Evolutionary conservation across 2,329 filamentous ascomycete genomes (phyloP), one percentile per base, ranked within the genome.

Genomic region (Cladophialophora bantiana): DNA sequence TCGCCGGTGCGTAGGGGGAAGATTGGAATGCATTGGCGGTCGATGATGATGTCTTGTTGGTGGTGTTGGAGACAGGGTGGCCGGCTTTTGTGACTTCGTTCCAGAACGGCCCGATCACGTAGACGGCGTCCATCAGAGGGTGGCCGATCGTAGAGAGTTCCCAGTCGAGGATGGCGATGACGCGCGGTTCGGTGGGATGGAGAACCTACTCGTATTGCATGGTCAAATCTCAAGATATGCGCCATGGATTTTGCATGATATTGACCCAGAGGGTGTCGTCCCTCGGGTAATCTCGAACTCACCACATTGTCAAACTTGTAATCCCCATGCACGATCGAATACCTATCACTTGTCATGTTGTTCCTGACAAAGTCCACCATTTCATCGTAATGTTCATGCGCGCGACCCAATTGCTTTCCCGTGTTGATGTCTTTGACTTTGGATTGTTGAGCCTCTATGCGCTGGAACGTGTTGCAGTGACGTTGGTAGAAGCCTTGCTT

Each of bases 141-240:
- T 96, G 92, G 15, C 93, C 93, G 64, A 95, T 88, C 0, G 93
- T 96, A 38, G 90, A 91, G 90, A 96, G 94, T 81, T 96, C 93
- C 92, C 92, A 96, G 80, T 96, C 93, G 5, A 96, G 80, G 62
- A 96, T 92, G 2, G 92, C 93, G 78, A 96, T 91, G 2, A 96
- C 92, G 59, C 87, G 83, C 4, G 92, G 87, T 77, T 92, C 89
- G 0, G 89, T 92, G 78, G 90, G 89, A 80, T 94, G 90, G 75
- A 93, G 96, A 34, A 69, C 36, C 68, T 69, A 35, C 15, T 20
- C 53, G 15, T 18, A 35, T 35, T 15, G 26, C 18, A n/a, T 26
- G 45, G 18, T 50, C 15, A 56, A 26, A 35, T 26, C 10, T 50
- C 10, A 12, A 31, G 18, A 12, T 12, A 6, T 50, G 1, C 31